Percentiles rank a stretch among this genome's conserved stretches.
Conservation (phyloP, 2,329 filamentous ascomycete genomes). For the Fusarium pseudocircinatum region DNA sequence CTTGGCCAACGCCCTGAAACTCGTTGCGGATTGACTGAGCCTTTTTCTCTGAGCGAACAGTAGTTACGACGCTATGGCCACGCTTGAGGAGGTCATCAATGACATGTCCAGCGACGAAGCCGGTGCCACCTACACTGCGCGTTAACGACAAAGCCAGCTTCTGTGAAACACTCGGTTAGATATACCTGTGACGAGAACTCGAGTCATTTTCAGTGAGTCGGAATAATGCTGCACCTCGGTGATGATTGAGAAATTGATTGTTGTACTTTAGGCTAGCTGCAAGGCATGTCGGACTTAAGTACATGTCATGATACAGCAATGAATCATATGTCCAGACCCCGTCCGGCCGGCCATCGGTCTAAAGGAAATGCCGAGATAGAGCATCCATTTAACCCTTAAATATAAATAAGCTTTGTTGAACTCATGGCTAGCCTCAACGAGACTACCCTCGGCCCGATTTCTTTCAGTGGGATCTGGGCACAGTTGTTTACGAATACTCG, state of each 20-base stretch:
- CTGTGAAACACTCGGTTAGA: too few species aligned
- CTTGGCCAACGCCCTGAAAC: neutral
- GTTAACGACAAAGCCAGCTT: neutral
- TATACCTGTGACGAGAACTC: neutral
- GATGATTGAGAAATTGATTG: too few species aligned
- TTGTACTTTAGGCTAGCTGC: neutral
- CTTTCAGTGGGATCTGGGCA: neutral
- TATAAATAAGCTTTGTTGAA: neutral
- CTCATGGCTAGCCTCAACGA: neutral
- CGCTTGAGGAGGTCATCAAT: neutral
- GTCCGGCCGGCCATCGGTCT: neutral
- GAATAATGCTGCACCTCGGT: fast-evolving
- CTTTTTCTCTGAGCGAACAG: neutral
- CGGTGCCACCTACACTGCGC: neutral
- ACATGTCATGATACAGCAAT: neutral
- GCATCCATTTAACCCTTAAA: neutral
- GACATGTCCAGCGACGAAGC: neutral
- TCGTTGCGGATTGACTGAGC: neutral
- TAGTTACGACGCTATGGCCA: neutral
- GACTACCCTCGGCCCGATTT: neutral
- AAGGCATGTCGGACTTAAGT: neutral
- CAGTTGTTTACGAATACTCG: neutral
- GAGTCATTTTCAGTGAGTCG: neutral
- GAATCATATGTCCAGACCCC: neutral
- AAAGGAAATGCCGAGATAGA: neutral